These are phyloP conservation scores for Tephrocybe sp. DNA, from an alignment of 768 basidiomycete species.

Conservation along the genomic window DNA sequence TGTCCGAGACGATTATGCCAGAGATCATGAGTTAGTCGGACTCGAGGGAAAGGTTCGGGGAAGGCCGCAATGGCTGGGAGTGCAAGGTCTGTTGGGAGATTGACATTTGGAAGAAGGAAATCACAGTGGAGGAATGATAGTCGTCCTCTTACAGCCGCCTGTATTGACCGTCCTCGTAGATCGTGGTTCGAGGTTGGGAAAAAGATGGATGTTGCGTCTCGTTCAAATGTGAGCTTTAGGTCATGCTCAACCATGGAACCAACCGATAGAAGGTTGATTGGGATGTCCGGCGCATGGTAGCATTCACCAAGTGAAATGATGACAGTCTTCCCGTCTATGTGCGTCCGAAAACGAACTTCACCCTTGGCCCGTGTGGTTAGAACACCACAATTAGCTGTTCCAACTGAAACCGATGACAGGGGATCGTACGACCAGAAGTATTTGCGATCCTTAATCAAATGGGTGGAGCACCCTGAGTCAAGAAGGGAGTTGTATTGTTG, in stretches of 20 bases:
- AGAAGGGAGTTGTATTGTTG: slow-evolving; percentile 9
- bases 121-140: slow-evolving; percentile 5
- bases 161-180: too few species aligned
- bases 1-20: slow-evolving; percentile 28
- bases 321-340: not conserved
- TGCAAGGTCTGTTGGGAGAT: not conserved
- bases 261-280: slow-evolving; percentile 22
- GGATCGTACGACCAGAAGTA: slow-evolving; percentile 18
- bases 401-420: not conserved
- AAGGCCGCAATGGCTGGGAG: slow-evolving; percentile 1
- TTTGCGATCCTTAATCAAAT: slow-evolving; percentile 14
- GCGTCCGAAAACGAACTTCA: slow-evolving; percentile 6
- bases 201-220: not conserved
- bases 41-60: not conserved
- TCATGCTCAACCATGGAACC: slow-evolving; percentile 15
- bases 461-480: slow-evolving; percentile 21
- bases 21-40: slow-evolving; percentile 12
- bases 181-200: too few species aligned
- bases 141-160: not conserved
- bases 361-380: slow-evolving; percentile 11
- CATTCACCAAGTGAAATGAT: slow-evolving; percentile 17
- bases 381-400: slow-evolving; percentile 20
- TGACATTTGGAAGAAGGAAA: not conserved
- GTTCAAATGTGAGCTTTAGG: slow-evolving; percentile 3
- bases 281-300: slow-evolving; percentile 20